These are phyloP conservation scores for Penstemon eatonii DNA, from an alignment of 257 asterid species.

Conservation along the genomic window DNA sequence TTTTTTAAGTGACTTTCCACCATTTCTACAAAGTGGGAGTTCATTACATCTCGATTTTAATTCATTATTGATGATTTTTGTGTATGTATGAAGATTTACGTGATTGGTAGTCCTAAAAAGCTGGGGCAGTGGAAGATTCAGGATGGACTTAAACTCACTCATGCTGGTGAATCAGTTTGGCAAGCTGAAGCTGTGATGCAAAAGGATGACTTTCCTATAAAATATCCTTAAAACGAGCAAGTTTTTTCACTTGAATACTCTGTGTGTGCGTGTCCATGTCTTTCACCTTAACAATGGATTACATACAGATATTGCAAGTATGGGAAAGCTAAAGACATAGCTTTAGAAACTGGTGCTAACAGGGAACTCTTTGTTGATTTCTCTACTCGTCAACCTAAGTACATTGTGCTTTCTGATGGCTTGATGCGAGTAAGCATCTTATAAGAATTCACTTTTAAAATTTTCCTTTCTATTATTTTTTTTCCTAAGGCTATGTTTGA, in stretches of 20 bases:
- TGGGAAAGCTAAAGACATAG: conserved; percentile 43
- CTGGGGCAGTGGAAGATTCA: conserved; percentile 85
- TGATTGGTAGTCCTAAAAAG: conserved; percentile 70
- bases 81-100: conserved; percentile 54
- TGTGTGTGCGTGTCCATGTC: conserved; percentile 9
- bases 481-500: no score
- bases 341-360: conserved; percentile 72
- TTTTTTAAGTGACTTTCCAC: conserved; percentile 20
- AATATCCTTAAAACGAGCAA: conserved; percentile 65
- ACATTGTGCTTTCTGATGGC: conserved; percentile 78
- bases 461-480: conserved; percentile 1
- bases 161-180: conserved; percentile 83
- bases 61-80: conserved; percentile 17
- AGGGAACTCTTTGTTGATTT: conserved; percentile 66
- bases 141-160: conserved; percentile 62
- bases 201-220: conserved; percentile 79
- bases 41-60: conserved; percentile 5
- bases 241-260: background rate
- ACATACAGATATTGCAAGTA: conserved; percentile 87
- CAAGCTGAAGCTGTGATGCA: conserved; percentile 64
- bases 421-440: conserved; percentile 78
- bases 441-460: conserved; percentile 4
- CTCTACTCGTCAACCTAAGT: conserved; percentile 60
- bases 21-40: conserved; percentile 12
- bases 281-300: conserved; percentile 51